Base-by-base conservation (phyloP, 2,329 filamentous ascomycete species). In the Penicillium sp. region DNA sequence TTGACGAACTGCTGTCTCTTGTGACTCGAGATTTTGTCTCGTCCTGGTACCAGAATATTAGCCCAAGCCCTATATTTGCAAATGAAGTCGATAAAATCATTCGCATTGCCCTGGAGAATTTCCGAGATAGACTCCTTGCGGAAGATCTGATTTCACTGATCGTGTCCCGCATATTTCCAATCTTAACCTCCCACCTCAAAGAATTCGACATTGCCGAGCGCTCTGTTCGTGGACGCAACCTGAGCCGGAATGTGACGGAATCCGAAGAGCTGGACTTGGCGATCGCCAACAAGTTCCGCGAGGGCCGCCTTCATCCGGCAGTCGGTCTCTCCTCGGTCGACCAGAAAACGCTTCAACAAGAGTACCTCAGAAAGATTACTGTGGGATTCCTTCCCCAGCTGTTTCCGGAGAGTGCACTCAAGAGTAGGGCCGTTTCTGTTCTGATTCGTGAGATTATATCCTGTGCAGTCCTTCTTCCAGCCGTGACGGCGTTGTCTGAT, bases 191-290 rank as follows among this genome's bases (percentile, higher is more conserved):
- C 10, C 95, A 99, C 74, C 86, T 99, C 67, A 90, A 86, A 64
- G 91, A 96, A 64, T 96, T 96, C 66, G 91, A 93, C 73, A 87
- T 95, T 63, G 95, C 95, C 0, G 95, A 99, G 78, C 85, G 89
- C 56, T 84, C 87, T 9, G 90, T 99, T 11, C 85, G 93, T 53
- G 96, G 96, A 13, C 90, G 87, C 71, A 91, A 96, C 74, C 80
- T 98, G 55, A 95, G 92, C 66, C 87, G 91, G 52, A 92, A 89
- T 63, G 87, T 99, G 54, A 98, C 96, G 3, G 95, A 99, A 76
- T 96, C 93, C 1, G 93, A 97, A 71, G 95, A 99, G 81, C 80
- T 99, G 67, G 93, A 98, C 74, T 81, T 96, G 64, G 95, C 95
- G 1, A 96, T 99, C 74, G 95, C 95, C n/a, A 88, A 86, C 42